Base-by-base conservation (phyloP, 495 filamentous ascomycete genomes). In the Penicillium cataractarum region DNA sequence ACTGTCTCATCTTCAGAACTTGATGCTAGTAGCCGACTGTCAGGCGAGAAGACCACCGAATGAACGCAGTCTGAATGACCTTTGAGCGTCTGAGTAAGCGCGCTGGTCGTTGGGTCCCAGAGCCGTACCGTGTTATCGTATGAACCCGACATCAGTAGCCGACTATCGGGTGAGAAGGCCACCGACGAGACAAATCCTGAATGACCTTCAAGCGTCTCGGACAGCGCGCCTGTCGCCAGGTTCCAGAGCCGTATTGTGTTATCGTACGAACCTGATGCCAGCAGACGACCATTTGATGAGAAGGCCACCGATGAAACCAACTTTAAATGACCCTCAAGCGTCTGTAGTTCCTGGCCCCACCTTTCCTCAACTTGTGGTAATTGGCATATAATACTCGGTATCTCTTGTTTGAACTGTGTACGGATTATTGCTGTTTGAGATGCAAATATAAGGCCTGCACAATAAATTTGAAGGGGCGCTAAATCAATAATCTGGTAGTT, bases 101-200 rank as follows among this genome's bases (percentile, higher is more conserved):
- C 35, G 29, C 62, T 52, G 4, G 63, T 65, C 17, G 27, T 53
- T 1, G 24, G 0, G 29, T 65, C 58, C 63, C 58, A 65, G 27
- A 65, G 56, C n/a, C 33, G 31, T 24, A 63, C 35, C 1, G 17
- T 64, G 1, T 46, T 26, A 58, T 63, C 61, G 4, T 12, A 3
- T 4, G 61, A 68, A 29, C 54, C 60, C 1, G 70, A 66, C 0
- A 65, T 68, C 22, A 73, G 51, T 5, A 62, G 22, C 24, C n/a
- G 44, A 26, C 64, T 65, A 22, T 71, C 68, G 9, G 60, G 60
- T 8, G 73, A 77, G 64, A 72, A 72, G 17, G 62, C 62, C 5
- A 69, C 58, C 21, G 65, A 65, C 0, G 7, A 26, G 46, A 74
- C 57, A 29, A 0, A 32, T 24, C 27, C 42, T 6, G 35, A 37